These are phyloP conservation scores for Novymonas esmeraldas DNA, from an alignment of 208 protist species.

Conservation along the genomic window DNA sequence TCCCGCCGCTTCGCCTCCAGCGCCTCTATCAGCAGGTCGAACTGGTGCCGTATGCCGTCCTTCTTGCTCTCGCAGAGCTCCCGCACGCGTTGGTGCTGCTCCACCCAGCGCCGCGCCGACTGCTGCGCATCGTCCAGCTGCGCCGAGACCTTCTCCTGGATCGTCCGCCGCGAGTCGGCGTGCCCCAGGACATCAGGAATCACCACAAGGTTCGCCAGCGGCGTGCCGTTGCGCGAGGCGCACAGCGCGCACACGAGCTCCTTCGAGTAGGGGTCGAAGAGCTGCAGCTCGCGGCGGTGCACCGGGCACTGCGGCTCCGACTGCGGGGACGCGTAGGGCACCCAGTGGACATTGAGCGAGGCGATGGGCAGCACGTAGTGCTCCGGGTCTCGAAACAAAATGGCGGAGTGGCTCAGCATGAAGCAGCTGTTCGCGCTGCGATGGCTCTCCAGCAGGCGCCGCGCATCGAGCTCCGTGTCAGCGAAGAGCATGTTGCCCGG, in stretches of 20 bases:
- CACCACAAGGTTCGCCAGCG: conserved; percentile 57
- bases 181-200: conserved; percentile 79
- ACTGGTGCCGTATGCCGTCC: conserved; percentile 72
- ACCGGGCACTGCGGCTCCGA: conserved; percentile 82
- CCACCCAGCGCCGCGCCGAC: conserved; percentile 61
- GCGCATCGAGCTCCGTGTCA: conserved; percentile 70
- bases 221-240: conserved; percentile 40
- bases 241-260: conserved; percentile 83
- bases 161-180: conserved; percentile 58
- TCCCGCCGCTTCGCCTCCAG: conserved; percentile 74
- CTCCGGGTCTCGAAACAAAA: conserved; percentile 71
- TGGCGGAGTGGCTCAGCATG: conserved; percentile 62
- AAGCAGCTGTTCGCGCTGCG: conserved; percentile 71
- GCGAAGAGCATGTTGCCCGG: conserved; percentile 90
- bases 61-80: conserved; percentile 69
- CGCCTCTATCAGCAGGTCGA: conserved; percentile 72
- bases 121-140: conserved; percentile 65
- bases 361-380: conserved; percentile 74
- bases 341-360: conserved; percentile 73
- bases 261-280: conserved; percentile 81
- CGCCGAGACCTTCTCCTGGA: conserved; percentile 55
- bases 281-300: conserved; percentile 75
- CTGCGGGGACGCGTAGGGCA: conserved; percentile 58
- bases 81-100: conserved; percentile 77
- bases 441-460: conserved; percentile 54